Evolutionary conservation across 1,284 basidiomycete genomes (phyloP).

Genomic region (Cryptococcus deneoformans): DNA sequence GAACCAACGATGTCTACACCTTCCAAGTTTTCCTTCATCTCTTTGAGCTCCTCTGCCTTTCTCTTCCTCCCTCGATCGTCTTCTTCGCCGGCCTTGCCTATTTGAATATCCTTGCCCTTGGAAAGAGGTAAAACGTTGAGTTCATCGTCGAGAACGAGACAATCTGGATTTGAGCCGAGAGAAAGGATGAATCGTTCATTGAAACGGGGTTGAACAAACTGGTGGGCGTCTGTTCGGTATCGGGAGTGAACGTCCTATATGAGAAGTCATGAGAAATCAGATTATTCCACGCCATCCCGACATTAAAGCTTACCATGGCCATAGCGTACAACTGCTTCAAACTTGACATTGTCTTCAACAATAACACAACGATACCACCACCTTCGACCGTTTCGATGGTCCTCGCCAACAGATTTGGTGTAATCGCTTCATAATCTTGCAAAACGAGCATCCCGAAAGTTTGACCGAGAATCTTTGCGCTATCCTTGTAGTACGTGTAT

Average conservation of each 20-base stretch:
- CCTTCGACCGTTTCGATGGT: constrained; percentile 99
- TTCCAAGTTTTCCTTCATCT: constrained; percentile 74
- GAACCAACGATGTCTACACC: constrained; percentile 87
- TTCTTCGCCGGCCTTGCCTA: constrained; percentile 41
- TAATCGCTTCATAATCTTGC: constrained; percentile 98
- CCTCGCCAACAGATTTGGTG: constrained; percentile 92
- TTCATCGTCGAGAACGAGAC: constrained; percentile 94
- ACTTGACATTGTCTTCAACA: constrained; percentile 94
- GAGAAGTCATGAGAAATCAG: constrained; percentile 6
- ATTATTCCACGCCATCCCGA: background rate
- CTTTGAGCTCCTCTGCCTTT: constrained; percentile 63
- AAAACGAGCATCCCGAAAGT: constrained; percentile 98
- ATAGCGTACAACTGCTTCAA: constrained; percentile 91
- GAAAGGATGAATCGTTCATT: constrained; percentile 98
- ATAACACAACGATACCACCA: constrained; percentile 85
- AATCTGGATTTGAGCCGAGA: constrained; percentile 84
- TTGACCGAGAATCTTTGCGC: constrained; percentile 92
- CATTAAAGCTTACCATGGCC: constrained; percentile 73
- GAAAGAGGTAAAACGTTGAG: constrained; percentile 97
- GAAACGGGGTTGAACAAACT: constrained; percentile 88
- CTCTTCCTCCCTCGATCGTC: constrained; percentile 45
- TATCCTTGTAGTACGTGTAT: constrained; percentile 95
- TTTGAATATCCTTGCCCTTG: constrained; percentile 85
- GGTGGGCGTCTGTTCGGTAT: constrained; percentile 87
- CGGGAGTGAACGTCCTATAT: constrained; percentile 85